Percentiles rank a stretch among this genome's conserved stretches.
These are phyloP conservation scores for Penstemon barbatus DNA, from an alignment of 257 asterid genomes.

Conservation along the genomic window DNA sequence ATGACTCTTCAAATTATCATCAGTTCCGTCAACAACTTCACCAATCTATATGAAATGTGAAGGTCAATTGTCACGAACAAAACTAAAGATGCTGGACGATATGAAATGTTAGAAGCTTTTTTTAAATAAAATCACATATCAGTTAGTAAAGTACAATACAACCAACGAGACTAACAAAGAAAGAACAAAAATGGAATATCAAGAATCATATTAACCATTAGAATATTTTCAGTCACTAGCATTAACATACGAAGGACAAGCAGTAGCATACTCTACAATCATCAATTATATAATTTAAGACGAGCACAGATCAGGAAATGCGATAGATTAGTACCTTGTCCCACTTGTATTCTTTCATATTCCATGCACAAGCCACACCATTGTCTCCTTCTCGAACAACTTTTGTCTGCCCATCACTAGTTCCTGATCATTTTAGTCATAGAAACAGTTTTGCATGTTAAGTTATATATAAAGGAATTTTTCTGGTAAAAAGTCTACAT, in stretches of 20 bases:
- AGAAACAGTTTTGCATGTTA: conserved; percentile 25
- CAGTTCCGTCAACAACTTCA: conserved; percentile 97
- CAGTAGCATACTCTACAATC: conserved; percentile 3
- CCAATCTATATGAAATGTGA: conserved; percentile 61
- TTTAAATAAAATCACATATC: conserved; percentile 17
- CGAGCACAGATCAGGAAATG: conserved; percentile 15
- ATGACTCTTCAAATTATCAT: conserved; percentile 55
- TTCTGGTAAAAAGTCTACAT: conserved; percentile 17
- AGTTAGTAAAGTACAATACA: conserved; percentile 6
- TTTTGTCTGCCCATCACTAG: conserved; percentile 93
- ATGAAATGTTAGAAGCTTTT: conserved; percentile 11
- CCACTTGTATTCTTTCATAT: conserved; percentile 79
- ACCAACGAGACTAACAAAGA: conserved; percentile 8
- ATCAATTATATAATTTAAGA: conserved; percentile 4
- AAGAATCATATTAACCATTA: conserved; percentile 9
- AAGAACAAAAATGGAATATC: background rate
- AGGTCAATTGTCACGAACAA: conserved; percentile 12
- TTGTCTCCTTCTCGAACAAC: conserved; percentile 95
- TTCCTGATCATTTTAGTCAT: conserved; percentile 56
- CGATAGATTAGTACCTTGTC: conserved; percentile 62
- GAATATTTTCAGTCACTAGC: conserved; percentile 1
- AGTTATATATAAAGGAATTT: conserved; percentile 6
- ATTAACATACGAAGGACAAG: background rate
- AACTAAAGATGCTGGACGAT: conserved; percentile 8
- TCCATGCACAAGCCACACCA: conserved; percentile 98